These are phyloP conservation scores for Brassica nigra DNA, from an alignment of 345 rosid species.

Conservation along the genomic window DNA sequence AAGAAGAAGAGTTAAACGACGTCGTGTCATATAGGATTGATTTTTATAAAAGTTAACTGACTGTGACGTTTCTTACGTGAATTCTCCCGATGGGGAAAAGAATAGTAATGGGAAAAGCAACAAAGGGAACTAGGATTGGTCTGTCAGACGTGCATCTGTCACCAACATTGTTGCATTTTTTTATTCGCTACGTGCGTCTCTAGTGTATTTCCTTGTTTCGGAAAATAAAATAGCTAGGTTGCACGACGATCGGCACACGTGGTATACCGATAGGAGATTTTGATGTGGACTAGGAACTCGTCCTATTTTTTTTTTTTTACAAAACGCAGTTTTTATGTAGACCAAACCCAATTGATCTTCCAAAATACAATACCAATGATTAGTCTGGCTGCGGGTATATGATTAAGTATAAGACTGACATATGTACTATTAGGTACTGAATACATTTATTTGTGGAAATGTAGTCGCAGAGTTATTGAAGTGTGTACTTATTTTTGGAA, in stretches of 20 bases:
- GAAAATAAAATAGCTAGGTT: conserved; percentile 21
- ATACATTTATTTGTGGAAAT: background rate
- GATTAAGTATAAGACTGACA: no score
- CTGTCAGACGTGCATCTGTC: conserved; percentile 28
- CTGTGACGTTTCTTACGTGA: conserved; percentile 25
- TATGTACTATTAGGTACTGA: background rate
- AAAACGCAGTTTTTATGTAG: background rate
- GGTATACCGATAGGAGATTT: conserved; percentile 29
- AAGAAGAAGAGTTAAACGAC: conserved; percentile 23
- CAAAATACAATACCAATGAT: no score
- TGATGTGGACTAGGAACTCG: conserved; percentile 25
- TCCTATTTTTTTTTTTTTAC: background rate
- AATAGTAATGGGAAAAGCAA: background rate
- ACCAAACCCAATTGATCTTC: no score
- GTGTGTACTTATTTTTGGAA: background rate
- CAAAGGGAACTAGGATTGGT: conserved; percentile 14
- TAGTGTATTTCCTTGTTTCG: conserved; percentile 3
- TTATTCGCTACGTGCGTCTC: conserved; percentile 32
- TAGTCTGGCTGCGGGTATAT: no score
- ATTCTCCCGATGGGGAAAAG: background rate
- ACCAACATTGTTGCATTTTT: conserved; percentile 22
- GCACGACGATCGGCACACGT: conserved; percentile 41
- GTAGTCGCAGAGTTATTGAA: background rate
- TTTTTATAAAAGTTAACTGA: conserved; percentile 28
- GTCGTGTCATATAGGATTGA: conserved; percentile 9